Conservation (phyloP, 176 grass and related monocot species). For the Paspalum notatum region DNA sequence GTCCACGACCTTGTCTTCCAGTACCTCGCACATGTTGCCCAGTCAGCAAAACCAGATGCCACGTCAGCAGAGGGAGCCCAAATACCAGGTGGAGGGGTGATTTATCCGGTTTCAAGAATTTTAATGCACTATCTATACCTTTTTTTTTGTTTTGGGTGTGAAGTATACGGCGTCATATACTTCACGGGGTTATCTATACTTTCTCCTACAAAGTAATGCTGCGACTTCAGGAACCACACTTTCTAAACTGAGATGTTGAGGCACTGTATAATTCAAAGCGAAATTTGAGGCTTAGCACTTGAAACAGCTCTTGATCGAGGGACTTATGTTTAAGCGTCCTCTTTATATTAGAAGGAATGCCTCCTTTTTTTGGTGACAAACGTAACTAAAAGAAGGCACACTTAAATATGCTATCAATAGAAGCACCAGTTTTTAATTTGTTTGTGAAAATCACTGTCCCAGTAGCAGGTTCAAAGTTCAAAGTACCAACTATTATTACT, state of each 20-base stretch:
- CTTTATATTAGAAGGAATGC: neutral
- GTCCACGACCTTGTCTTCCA: no score
- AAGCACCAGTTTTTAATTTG: neutral
- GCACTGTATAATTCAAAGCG: constrained; percentile 15
- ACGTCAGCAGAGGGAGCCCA: no score
- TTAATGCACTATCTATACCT: no score
- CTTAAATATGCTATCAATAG: constrained; percentile 31
- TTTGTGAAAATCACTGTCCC: constrained; percentile 22
- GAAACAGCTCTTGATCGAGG: neutral
- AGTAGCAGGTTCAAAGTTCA: constrained; percentile 28
- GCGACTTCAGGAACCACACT: neutral
- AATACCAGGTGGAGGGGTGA: no score
- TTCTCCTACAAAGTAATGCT: no score
- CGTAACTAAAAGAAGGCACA: constrained; percentile 6
- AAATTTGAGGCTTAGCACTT: constrained; percentile 21
- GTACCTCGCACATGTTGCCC: no score
- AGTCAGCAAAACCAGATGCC: no score
- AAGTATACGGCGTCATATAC: no score
- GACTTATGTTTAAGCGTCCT: constrained; percentile 16
- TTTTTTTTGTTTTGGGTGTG: no score
- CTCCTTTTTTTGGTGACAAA: neutral
- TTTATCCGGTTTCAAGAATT: no score
- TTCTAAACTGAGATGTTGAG: neutral
- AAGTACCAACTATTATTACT: constrained; percentile 33
- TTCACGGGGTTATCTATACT: no score